Conservation (phyloP, 2,329 filamentous ascomycete species). For the Arthroderma uncinatum region DNA sequence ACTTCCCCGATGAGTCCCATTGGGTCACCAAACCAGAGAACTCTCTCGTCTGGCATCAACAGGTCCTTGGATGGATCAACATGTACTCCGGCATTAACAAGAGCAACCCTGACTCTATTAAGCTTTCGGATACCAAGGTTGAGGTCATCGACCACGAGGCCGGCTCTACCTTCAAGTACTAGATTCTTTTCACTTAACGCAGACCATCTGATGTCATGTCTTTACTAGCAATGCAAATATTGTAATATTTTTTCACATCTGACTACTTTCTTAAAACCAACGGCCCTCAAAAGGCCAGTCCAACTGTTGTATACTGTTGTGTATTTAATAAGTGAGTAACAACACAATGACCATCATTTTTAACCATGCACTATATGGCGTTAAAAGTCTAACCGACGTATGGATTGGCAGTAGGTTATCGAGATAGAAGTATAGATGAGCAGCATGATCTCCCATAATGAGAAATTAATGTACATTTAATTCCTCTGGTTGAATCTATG, state of each 20-base stretch:
- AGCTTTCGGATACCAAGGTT: conserved; percentile 24
- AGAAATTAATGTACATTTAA: not conserved
- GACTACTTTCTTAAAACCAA: not conserved
- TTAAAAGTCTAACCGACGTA: not conserved
- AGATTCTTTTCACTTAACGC: not conserved
- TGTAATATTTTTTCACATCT: not conserved
- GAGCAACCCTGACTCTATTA: conserved; percentile 23
- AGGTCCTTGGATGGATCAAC: conserved; percentile 65
- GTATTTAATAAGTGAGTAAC: too few species aligned
- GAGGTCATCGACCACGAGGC: conserved; percentile 22
- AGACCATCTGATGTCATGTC: conserved; percentile 1
- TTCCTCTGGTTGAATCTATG: conserved; percentile 2
- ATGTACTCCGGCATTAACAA: conserved; percentile 34
- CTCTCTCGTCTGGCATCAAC: conserved; percentile 74
- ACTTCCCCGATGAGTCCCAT: conserved; percentile 65
- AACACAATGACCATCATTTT: too few species aligned
- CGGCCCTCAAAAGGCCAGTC: not conserved
- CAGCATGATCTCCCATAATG: not conserved
- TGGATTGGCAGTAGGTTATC: not conserved
- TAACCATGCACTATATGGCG: too few species aligned
- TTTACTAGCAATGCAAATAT: conserved; percentile 4
- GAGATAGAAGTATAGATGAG: not conserved
- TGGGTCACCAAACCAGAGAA: conserved; percentile 77
- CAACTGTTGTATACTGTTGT: not conserved
- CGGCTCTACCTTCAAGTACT: not conserved